Base-by-base conservation (phyloP, 2,329 filamentous ascomycete species). In the Paraphaeosphaeria minitans region DNA sequence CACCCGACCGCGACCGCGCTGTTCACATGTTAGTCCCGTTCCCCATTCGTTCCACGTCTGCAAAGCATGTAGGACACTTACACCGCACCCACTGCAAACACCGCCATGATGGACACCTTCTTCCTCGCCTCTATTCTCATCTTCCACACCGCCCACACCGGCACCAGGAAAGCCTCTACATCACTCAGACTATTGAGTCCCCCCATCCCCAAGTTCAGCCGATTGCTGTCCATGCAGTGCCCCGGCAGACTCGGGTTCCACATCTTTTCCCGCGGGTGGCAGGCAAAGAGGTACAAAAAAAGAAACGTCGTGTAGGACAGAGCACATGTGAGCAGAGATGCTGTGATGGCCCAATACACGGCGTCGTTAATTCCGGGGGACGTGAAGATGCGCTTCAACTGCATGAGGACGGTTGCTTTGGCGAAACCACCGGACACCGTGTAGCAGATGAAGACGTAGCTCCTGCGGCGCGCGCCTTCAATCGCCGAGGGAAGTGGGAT, bases 91-190 rank as follows among this genome's bases (percentile, higher is more conserved):
- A 59, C 56, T 16, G 46, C 62, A 45, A 64, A 66, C 2, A 66
- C 55, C 4, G 59, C 60, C n/a, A 66, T 57, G 3, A 65, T 56
- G 6, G 49, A 47, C 6, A 63, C 14, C 50, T 65, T 65, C 42
- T 47, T 60, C 53, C 51, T 49, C 8, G 63, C 4, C 16, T 60
- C 47, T 42, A 62, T 59, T 7, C 51, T 53, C 31, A 64, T 37
- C 21, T 57, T 50, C 56, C 59, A 65, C 24, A 62, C 55, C 2
- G 58, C 59, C 59, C 55, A 62, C 1, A 46, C 56, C 5, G 63
- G 62, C 31, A 67, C 59, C 10, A 59, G 12, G 2, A 66, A 62
- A 4, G 65, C 63, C 49, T 67, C 60, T 8, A 66, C 21, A 35
- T 67, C 65, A 3, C 47, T 48, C 27, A 62, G 27, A 9, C 55